phyloP scores from a whole-genome alignment of 2,329 filamentous ascomycete species.

The Alternaria postmessia region DNA sequence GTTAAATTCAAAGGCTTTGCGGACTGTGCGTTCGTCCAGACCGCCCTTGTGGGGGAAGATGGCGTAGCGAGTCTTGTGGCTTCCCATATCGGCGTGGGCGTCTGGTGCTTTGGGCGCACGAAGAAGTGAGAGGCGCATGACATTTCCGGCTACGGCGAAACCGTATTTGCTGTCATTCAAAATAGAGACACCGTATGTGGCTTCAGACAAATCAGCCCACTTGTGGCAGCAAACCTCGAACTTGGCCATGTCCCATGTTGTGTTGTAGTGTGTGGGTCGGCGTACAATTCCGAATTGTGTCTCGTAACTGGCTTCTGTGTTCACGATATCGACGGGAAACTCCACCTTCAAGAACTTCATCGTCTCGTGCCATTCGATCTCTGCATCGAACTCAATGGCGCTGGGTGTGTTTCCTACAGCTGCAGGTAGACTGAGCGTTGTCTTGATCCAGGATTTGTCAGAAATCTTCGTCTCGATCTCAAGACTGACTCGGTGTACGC shows the following conservation, averaged over 20 bases:
- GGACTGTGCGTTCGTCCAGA: conserved; percentile 76
- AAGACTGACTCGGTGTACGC: conserved; percentile 79
- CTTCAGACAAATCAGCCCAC: conserved; percentile 88
- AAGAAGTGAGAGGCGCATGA: conserved; percentile 88
- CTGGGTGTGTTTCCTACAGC: conserved; percentile 70
- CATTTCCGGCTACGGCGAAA: conserved; percentile 85
- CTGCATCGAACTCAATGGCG: conserved; percentile 78
- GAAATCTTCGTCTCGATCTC: conserved; percentile 88
- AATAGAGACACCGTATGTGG: conserved; percentile 88
- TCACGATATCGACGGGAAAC: conserved; percentile 90
- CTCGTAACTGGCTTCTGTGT: conserved; percentile 93
- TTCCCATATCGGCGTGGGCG: conserved; percentile 92
- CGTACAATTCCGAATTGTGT: conserved; percentile 90
- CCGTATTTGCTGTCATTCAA: conserved; percentile 97
- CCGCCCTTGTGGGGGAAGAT: conserved; percentile 83
- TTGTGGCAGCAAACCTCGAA: conserved; percentile 97
- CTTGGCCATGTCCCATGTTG: conserved; percentile 96
- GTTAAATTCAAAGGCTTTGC: conserved; percentile 90
- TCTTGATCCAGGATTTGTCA: conserved; percentile 83
- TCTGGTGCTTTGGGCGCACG: conserved; percentile 92
- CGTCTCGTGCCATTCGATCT: conserved; percentile 96
- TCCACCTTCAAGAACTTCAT: conserved; percentile 99
- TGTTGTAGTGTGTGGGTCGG: conserved; percentile 97
- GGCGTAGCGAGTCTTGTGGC: conserved; percentile 86
- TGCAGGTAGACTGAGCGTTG: conserved; percentile 81